Base-by-base conservation (phyloP, 331 rosid species). In the Malus hybrid region DNA sequence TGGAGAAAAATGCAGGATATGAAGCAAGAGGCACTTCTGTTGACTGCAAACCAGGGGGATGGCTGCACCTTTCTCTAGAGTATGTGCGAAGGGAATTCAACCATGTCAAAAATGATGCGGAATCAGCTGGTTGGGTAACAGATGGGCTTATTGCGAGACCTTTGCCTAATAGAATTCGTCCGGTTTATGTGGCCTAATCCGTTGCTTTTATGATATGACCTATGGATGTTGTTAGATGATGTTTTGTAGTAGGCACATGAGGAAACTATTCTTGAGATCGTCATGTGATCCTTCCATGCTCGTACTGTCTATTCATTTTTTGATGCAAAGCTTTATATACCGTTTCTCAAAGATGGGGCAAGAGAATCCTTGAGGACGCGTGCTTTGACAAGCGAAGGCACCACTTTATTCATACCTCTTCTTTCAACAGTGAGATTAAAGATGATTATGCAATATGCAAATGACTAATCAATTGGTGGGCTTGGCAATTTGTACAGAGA, bases 71-170 rank as follows among this genome's bases (percentile, higher is more conserved):
- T 56, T 90, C 99, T 82, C 87, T 94, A 28, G 99, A 90, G 39
- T 94, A 92, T 71, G 96, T 78, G 65, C 82, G 74, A 74, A 82
- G 97, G 79, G 99, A 92, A 83, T 94, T 94, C 79, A 70, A 83
- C 75, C 95, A 87, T 77, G 89, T 78, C n/a, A 92, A 86, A 83
- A 86, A 18, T 14, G 99, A 94, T 32, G 95, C 95, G 39, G 91
- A 92, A 80, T 75, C 78, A 7, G 84, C 28, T 28, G 97, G 99
- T 29, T 94, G 97, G 99, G 73, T 77, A 60, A 84, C 82, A 3
- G 97, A 94, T 46, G 96, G 97, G 64, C 95, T 94, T 19, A 90
- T 94, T 56, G 96, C 97, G 28, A 88, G 99, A 80, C 97, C 99
- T 56, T 81, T 89, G 68, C 88, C 95, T 10, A 86, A 77, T 62